A percentile compares a stretch with the other conserved stretches of the same genome.
These are phyloP conservation scores for Calamus simplicifolius DNA, from an alignment of 176 grass and related monocot species.

Conservation along the genomic window DNA sequence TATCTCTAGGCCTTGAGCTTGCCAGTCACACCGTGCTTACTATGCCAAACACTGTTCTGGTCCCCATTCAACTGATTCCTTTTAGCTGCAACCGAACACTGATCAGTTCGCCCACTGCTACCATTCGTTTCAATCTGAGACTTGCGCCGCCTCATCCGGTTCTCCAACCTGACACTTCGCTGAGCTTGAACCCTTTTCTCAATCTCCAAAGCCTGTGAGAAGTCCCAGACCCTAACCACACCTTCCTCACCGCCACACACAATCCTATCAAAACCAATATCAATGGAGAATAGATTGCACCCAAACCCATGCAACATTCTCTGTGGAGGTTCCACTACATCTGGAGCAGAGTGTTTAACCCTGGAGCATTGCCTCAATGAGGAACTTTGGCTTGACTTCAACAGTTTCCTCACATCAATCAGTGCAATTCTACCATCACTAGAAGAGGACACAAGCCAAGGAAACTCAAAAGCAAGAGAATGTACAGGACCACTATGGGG, in stretches of 20 bases:
- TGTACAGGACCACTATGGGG: conserved; percentile 71
- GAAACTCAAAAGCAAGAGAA: conserved; percentile 89
- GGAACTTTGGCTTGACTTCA: conserved; percentile 20
- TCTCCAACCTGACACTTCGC: conserved; percentile 64
- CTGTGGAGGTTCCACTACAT: conserved; percentile 55
- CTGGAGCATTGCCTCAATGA: conserved; percentile 25
- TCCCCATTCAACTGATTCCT: conserved; percentile 58
- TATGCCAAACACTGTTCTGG: conserved; percentile 49
- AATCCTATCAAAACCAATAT: conserved; percentile 69
- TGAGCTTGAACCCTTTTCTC: conserved; percentile 62
- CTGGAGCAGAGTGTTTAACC: conserved; percentile 31
- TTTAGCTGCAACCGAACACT: conserved; percentile 55
- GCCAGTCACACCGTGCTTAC: conserved; percentile 42
- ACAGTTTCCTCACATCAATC: conserved; percentile 77
- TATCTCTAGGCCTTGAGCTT: conserved; percentile 63
- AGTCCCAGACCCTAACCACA: conserved; percentile 80
- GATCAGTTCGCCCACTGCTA: conserved; percentile 44
- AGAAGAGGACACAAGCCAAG: conserved; percentile 80
- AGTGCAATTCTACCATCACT: conserved; percentile 75
- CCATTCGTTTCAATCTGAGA: conserved; percentile 65
- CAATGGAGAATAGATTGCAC: conserved; percentile 66
- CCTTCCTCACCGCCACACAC: conserved; percentile 91
- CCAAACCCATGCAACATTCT: conserved; percentile 92
- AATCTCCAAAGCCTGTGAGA: conserved; percentile 77
- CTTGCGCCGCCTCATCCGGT: conserved; percentile 83